A percentile compares a stretch with the other conserved stretches of the same genome.
Conservation (phyloP, 805 yeast species). For the Barnettozyma pratensis region DNA sequence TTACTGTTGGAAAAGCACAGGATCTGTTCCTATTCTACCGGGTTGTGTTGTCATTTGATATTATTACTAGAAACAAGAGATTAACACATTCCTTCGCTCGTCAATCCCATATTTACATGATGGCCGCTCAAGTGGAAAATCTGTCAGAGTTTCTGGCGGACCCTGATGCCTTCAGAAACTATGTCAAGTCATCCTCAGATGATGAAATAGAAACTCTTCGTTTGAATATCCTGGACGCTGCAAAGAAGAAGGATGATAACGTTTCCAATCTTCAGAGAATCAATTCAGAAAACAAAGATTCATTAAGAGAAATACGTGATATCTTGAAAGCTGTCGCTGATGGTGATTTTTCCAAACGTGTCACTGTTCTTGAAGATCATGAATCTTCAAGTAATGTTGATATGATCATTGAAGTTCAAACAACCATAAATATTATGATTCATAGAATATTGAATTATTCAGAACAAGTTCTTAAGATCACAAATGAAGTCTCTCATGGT, state of each 20-base stretch:
- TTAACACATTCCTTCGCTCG: background rate
- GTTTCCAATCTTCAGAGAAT: background rate
- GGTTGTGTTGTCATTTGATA: no score
- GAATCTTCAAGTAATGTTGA: slow-evolving; percentile 29
- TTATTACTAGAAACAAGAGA: background rate
- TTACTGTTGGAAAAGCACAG: no score
- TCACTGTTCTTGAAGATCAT: slow-evolving; percentile 54
- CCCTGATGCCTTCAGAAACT: background rate
- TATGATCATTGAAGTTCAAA: slow-evolving; percentile 63
- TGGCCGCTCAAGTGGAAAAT: background rate
- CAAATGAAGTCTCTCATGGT: slow-evolving; percentile 88
- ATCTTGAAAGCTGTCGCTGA: slow-evolving; percentile 82
- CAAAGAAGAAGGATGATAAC: background rate
- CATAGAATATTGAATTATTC: slow-evolving; percentile 60
- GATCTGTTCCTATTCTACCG: no score
- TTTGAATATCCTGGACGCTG: background rate
- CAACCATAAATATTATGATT: slow-evolving; percentile 82
- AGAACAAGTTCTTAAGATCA: slow-evolving; percentile 69
- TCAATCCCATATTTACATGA: background rate
- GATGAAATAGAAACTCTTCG: slow-evolving; percentile 4
- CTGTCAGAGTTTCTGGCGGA: background rate
- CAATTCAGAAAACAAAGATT: background rate
- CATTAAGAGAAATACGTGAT: slow-evolving; percentile 27
- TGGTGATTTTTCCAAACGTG: slow-evolving; percentile 78
- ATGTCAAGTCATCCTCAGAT: slow-evolving; percentile 3